phyloP scores from a whole-genome alignment of 2,329 filamentous ascomycete genomes.

The Colletotrichum lentis region DNA sequence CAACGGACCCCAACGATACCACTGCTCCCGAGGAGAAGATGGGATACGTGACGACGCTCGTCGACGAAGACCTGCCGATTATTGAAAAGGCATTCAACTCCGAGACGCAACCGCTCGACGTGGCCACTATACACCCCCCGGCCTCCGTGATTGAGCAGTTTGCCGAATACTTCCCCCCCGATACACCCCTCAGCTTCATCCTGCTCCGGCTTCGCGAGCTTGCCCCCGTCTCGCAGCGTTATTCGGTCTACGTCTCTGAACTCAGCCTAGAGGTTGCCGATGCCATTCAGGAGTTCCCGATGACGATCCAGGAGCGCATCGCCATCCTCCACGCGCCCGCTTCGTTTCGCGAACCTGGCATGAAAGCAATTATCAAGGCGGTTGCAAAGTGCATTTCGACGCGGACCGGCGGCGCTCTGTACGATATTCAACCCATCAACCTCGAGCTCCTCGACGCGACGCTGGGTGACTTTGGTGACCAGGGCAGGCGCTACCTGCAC shows the following conservation, averaged over 20 bases:
- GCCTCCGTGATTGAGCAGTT: slow-evolving; percentile 76
- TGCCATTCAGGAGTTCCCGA: slow-evolving; percentile 73
- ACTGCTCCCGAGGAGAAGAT: slow-evolving; percentile 49
- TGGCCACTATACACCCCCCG: slow-evolving; percentile 80
- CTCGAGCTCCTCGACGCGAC: slow-evolving; percentile 79
- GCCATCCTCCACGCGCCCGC: slow-evolving; percentile 78
- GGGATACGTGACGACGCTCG: slow-evolving; percentile 82
- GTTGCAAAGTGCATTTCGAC: slow-evolving; percentile 76
- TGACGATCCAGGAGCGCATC: slow-evolving; percentile 78
- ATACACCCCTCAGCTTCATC: slow-evolving; percentile 84
- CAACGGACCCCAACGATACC: slow-evolving; percentile 37
- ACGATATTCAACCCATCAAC: slow-evolving; percentile 75
- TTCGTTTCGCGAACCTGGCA: slow-evolving; percentile 58
- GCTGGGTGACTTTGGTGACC: slow-evolving; percentile 39
- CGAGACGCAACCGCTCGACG: slow-evolving; percentile 71
- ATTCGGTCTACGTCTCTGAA: slow-evolving; percentile 68
- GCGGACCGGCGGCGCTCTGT: slow-evolving; percentile 70
- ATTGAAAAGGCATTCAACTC: slow-evolving; percentile 69
- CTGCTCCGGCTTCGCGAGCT: slow-evolving; percentile 78
- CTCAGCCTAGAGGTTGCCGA: slow-evolving; percentile 75
- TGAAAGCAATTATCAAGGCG: slow-evolving; percentile 63
- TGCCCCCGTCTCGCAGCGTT: slow-evolving; percentile 68
- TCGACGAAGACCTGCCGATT: slow-evolving; percentile 70
- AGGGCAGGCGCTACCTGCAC: slow-evolving; percentile 62
- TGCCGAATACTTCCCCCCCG: slow-evolving; percentile 79